Evolutionary conservation across 208 protist genomes (phyloP).

Genomic region (Lotmaria passim): DNA sequence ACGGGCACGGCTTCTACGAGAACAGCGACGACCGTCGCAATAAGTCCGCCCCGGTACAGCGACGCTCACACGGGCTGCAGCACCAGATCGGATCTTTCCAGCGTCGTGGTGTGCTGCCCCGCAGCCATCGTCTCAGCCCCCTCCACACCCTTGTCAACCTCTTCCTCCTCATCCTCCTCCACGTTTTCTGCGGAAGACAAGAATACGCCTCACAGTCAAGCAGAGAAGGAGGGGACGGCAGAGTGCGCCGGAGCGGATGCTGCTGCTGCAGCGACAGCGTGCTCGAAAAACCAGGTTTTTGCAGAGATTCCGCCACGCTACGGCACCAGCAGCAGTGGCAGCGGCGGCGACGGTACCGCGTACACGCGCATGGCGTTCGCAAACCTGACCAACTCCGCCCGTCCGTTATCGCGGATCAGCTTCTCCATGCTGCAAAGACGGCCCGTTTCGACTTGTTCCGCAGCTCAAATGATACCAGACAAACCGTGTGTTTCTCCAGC

Average conservation of each 20-base stretch:
- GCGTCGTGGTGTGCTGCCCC: background rate
- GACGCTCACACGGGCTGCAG: background rate
- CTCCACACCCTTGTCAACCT: background rate
- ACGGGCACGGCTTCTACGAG: background rate
- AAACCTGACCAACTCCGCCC: background rate
- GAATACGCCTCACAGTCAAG: no score
- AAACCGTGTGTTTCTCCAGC: constrained; percentile 10
- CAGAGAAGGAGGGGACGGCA: background rate
- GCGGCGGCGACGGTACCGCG: constrained; percentile 1
- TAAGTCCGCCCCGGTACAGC: background rate
- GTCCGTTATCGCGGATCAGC: background rate
- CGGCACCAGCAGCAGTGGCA: background rate
- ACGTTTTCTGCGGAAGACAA: no score
- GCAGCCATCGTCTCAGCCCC: background rate
- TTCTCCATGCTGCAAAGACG: background rate
- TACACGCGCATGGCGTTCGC: constrained; percentile 11
- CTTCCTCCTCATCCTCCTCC: background rate
- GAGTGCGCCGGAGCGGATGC: no score
- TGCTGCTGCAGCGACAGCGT: background rate
- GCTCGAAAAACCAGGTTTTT: no score
- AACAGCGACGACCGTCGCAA: background rate
- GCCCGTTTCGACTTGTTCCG: constrained; percentile 8
- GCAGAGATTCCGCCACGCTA: no score
- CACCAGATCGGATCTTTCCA: background rate
- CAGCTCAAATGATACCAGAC: background rate